Percentiles rank a stretch among this genome's conserved stretches.
Evolutionary conservation across 2,329 filamentous ascomycete species (phyloP).

Genomic region (Sphaerulina musiva): DNA sequence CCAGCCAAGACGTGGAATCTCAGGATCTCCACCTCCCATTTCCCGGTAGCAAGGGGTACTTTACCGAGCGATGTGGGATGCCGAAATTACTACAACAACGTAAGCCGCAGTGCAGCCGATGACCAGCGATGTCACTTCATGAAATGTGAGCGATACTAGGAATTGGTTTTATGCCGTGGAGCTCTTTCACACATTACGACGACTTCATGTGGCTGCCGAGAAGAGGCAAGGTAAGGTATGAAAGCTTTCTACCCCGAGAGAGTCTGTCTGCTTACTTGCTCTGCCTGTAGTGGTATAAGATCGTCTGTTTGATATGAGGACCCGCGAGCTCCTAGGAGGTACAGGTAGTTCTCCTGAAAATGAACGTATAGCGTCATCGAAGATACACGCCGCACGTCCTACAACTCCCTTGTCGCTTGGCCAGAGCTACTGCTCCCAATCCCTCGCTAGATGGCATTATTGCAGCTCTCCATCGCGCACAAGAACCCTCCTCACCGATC

Average conservation of each 20-base stretch:
- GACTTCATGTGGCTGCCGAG: neutral
- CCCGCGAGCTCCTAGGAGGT: no score
- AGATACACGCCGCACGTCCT: neutral
- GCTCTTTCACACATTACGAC: no score
- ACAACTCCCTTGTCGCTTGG: neutral
- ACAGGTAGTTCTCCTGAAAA: no score
- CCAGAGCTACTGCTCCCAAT: no score
- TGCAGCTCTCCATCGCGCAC: neutral
- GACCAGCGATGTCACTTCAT: constrained; percentile 8
- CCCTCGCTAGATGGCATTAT: no score
- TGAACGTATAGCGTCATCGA: no score
- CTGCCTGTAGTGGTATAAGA: no score
- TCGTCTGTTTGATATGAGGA: no score
- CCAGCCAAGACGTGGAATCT: no score
- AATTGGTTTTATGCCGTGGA: neutral
- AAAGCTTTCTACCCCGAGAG: neutral
- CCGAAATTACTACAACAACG: constrained; percentile 8
- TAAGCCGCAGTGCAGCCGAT: constrained; percentile 6
- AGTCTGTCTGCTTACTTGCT: neutral
- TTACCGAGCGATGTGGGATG: neutral
- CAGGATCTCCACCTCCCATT: constrained; percentile 1
- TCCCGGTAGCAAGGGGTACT: neutral
- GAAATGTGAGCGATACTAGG: neutral
- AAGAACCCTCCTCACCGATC: neutral
- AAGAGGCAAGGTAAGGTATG: neutral